Evolutionary conservation across 1,284 basidiomycete species (phyloP).

Genomic region (Puccinia horiana): DNA sequence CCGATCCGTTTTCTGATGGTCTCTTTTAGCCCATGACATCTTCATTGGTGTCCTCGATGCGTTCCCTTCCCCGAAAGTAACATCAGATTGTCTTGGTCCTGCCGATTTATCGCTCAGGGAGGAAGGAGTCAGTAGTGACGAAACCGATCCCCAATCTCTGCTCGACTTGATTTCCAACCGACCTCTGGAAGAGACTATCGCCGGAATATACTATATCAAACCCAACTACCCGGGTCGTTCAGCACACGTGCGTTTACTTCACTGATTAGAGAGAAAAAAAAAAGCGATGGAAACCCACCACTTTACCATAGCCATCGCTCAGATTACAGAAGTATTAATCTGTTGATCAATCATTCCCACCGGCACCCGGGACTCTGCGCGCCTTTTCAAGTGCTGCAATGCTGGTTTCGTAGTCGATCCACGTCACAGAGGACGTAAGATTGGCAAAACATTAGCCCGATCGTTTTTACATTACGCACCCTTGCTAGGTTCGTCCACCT

Average conservation of each 20-base stretch:
- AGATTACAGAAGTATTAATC: neutral
- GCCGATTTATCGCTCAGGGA: neutral
- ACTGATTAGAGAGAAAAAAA: neutral
- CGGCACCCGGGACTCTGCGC: neutral
- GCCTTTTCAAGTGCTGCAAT: slow-evolving; percentile 70
- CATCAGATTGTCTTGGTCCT: neutral
- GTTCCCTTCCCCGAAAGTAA: neutral
- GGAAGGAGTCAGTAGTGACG: neutral
- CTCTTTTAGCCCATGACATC: neutral
- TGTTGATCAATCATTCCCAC: neutral
- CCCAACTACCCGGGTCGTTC: slow-evolving; percentile 72
- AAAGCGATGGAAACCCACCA: too few relatives aligned
- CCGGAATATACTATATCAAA: slow-evolving; percentile 66
- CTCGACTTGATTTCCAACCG: slow-evolving; percentile 8
- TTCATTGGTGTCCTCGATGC: slow-evolving; percentile 28
- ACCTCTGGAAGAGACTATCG: slow-evolving; percentile 6
- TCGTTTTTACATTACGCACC: slow-evolving; percentile 83
- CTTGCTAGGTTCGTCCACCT: slow-evolving; percentile 61
- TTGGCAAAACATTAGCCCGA: slow-evolving; percentile 73
- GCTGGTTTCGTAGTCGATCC: slow-evolving; percentile 83
- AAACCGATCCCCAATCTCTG: neutral
- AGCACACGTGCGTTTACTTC: neutral
- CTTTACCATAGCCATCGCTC: too few relatives aligned
- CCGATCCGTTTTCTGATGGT: neutral
- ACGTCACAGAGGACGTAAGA: slow-evolving; percentile 68